A percentile compares a stretch with the other conserved stretches of the same genome.
Evolutionary conservation across 1,284 basidiomycete genomes (phyloP).

Genomic region (Rhodotorula sp.): DNA sequence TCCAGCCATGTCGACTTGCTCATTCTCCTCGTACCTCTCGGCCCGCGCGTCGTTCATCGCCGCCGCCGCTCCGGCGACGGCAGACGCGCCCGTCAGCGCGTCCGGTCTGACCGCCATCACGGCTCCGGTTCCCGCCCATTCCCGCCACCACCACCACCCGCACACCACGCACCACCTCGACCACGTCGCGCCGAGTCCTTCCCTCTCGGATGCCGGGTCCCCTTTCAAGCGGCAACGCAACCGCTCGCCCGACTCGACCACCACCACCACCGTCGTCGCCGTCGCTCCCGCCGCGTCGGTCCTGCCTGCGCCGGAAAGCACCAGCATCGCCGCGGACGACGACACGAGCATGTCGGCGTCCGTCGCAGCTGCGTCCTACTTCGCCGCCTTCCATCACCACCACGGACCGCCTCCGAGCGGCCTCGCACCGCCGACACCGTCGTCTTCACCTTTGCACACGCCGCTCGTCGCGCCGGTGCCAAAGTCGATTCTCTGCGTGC

Average conservation of each 20-base stretch:
- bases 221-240: constrained; percentile 39
- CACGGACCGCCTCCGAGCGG: neutral
- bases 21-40: constrained; percentile 27
- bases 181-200: constrained; percentile 8
- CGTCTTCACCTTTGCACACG: neutral
- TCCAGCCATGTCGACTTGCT: constrained; percentile 24
- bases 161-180: neutral
- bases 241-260: constrained; percentile 26
- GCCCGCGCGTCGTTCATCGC: constrained; percentile 5
- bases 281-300: neutral
- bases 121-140: neutral
- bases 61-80: neutral
- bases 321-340: neutral
- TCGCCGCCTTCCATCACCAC: constrained; percentile 9
- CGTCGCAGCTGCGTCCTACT: constrained; percentile 10
- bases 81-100: neutral
- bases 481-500: constrained; percentile 35
- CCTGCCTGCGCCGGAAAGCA: neutral
- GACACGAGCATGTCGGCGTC: neutral
- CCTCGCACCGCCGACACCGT: neutral
- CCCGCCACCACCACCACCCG: neutral
- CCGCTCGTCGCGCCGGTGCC: neutral
- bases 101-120: neutral
- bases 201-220: constrained; percentile 23
- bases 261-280: neutral